Percentiles rank a stretch among this genome's conserved stretches.
Evolutionary conservation across 164 flowering plant genomes (phyloP).

Genomic region (Pachysandra terminalis): DNA sequence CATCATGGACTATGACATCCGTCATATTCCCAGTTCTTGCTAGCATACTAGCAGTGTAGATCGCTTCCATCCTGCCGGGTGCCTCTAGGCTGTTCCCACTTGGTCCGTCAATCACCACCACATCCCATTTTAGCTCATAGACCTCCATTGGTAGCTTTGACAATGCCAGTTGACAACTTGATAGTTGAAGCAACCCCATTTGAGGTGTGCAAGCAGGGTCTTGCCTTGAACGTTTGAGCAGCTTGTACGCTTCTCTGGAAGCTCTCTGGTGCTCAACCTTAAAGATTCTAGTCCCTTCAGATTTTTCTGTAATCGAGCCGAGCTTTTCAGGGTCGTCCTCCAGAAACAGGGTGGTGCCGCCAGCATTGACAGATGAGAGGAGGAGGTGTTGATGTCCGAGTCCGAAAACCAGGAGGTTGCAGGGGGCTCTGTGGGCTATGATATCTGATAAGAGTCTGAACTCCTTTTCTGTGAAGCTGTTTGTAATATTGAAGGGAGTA

Average conservation of each 20-base stretch:
- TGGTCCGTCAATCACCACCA: constrained; percentile 85
- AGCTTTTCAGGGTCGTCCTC: constrained; percentile 56
- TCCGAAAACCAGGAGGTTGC: constrained; percentile 86
- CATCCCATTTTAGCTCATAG: constrained; percentile 61
- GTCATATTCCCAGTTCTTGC: constrained; percentile 61
- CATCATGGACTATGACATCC: constrained; percentile 76
- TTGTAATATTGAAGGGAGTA: constrained; percentile 9
- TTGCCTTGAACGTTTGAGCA: constrained; percentile 58
- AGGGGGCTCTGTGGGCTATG: constrained; percentile 52
- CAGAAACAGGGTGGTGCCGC: constrained; percentile 68
- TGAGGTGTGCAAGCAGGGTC: constrained; percentile 43
- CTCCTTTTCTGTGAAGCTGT: constrained; percentile 50
- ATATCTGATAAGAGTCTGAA: constrained; percentile 38
- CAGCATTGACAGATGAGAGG: constrained; percentile 50
- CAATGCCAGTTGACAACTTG: constrained; percentile 59
- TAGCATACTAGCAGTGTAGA: constrained; percentile 61
- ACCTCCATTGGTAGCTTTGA: constrained; percentile 56
- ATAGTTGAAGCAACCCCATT: constrained; percentile 24
- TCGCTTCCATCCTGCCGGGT: constrained; percentile 81
- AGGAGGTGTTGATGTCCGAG: constrained; percentile 38
- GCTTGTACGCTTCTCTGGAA: constrained; percentile 59
- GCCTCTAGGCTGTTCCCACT: constrained; percentile 52
- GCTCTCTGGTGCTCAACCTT: constrained; percentile 39
- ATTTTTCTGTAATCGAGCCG: constrained; percentile 12
- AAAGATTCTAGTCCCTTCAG: constrained; percentile 35